Percentiles rank a stretch among this genome's conserved stretches.
Evolutionary conservation across 1,284 basidiomycete species (phyloP).

Genomic region (Moesziomyces aphidis): DNA sequence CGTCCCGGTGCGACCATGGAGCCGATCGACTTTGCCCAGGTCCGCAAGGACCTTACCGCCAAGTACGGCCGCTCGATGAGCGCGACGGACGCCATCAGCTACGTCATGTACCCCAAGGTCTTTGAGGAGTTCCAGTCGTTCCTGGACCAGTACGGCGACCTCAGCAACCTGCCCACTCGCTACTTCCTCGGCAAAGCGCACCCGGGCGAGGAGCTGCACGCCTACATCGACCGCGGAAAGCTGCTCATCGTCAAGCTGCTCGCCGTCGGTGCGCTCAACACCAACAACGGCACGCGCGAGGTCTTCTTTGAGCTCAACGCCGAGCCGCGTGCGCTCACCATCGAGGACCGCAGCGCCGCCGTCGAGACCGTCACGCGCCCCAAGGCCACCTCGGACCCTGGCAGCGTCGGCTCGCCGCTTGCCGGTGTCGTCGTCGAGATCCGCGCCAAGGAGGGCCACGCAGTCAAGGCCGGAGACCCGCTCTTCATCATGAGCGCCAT

Average conservation of each 20-base stretch:
- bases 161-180: conserved; percentile 84
- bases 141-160: conserved; percentile 93
- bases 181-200: conserved; percentile 95
- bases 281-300: conserved; percentile 90
- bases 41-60: conserved; percentile 89
- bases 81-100: conserved; percentile 84
- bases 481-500: conserved; percentile 73
- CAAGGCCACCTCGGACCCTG: conserved; percentile 91
- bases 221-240: conserved; percentile 97
- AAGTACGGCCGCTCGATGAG: conserved; percentile 96
- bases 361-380: conserved; percentile 91
- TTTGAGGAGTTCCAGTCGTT: conserved; percentile 98
- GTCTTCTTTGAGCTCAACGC: conserved; percentile 87
- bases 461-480: conserved; percentile 97
- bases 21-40: conserved; percentile 94
- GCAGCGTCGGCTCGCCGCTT: conserved; percentile 84
- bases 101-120: conserved; percentile 95
- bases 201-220: conserved; percentile 94
- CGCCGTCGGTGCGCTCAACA: conserved; percentile 92
- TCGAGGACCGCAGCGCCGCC: conserved; percentile 95
- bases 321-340: conserved; percentile 70
- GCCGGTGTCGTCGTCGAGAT: conserved; percentile 98
- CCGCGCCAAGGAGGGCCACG: conserved; percentile 93
- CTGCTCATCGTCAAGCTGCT: conserved; percentile 92
- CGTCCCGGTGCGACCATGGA: conserved; percentile 88